Base-by-base conservation (phyloP, 1,284 basidiomycete genomes). In the Boletus semigastroideus region DNA sequence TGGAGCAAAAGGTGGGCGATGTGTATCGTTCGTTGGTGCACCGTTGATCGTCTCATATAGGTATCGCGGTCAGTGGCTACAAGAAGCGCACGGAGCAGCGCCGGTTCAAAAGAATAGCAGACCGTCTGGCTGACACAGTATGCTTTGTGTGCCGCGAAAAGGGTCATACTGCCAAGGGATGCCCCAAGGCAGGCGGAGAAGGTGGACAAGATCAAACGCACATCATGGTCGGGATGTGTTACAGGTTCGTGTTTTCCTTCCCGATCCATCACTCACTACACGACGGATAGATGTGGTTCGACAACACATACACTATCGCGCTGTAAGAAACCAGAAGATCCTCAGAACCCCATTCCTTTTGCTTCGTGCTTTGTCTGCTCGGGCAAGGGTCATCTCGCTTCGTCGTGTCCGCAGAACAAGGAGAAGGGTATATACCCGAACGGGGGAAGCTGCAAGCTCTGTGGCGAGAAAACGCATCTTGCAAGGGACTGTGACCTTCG, bases 291-390 rank as follows among this genome's bases (percentile, higher is more conserved):
- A 57, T 98, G 94, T 64, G 90, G 93, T 44, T 93, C 91, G 3
- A 79, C 75, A 4, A 79, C 78, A 54, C 94, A 98, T 60, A 88
- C 79, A 11, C 78, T 98, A 3, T 84, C 90, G 16, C 77, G 77
- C 38, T 98, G 94, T 68, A 85, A 78, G 53, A 84, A 84, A 59
- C 77, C 81, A 2, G 73, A 77, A 11, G 79, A 92, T 66, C 74
- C 79, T n/a, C 63, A 66, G 14, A 78, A 90, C 58, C 87, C 89
- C 2, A 78, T 94, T 4, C 94, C 94, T 0, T 94, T 84, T 64
- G 94, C 94, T 0, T 92, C 87, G 1, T 98, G 94, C 71, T 98
- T 94, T 66, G 88, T 98, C 31, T 98, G 94, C 65, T 83, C 82
- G 3, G 78, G 77, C 5, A 64, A 55, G 36, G 62, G 62, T 12